phyloP scores from a whole-genome alignment of 768 basidiomycete species.

The Hydnum rufescens region DNA sequence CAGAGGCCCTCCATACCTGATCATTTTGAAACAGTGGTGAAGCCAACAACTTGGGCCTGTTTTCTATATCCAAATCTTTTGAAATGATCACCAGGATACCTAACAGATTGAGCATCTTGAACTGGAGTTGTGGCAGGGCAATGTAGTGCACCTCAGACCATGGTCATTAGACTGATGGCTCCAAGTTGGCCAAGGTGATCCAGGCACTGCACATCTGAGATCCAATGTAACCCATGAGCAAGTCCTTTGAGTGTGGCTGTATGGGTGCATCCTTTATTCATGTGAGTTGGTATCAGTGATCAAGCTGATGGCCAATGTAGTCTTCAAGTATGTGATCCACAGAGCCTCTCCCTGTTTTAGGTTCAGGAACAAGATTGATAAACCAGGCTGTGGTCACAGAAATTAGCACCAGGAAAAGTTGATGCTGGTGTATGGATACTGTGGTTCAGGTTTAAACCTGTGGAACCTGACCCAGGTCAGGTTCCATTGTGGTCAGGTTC shows the following conservation, averaged over 20 bases:
- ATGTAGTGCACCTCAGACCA: constrained; percentile 4
- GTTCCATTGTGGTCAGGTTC: too few relatives aligned
- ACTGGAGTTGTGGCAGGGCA: background rate
- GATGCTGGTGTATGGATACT: constrained; percentile 1
- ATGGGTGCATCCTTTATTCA: too few relatives aligned
- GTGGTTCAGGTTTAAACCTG: too few relatives aligned
- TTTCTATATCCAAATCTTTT: background rate
- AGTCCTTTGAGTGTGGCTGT: background rate
- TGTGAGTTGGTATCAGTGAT: constrained; percentile 1
- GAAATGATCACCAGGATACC: background rate
- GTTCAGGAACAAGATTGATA: constrained; percentile 4
- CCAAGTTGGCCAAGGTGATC: constrained; percentile 1
- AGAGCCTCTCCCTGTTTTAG: constrained; percentile 4
- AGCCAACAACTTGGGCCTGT: background rate
- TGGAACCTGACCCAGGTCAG: too few relatives aligned
- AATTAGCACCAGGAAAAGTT: constrained; percentile 1
- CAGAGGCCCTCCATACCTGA: too few relatives aligned
- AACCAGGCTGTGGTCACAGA: constrained; percentile 5
- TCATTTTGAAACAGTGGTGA: background rate
- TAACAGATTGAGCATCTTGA: constrained; percentile 1
- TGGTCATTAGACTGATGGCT: background rate
- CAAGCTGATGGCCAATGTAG: background rate
- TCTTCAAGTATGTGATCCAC: constrained; percentile 1
- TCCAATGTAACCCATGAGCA: background rate
- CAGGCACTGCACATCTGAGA: background rate